phyloP scores from a whole-genome alignment of 1,284 basidiomycete species.

The Polyporus tsugae region DNA sequence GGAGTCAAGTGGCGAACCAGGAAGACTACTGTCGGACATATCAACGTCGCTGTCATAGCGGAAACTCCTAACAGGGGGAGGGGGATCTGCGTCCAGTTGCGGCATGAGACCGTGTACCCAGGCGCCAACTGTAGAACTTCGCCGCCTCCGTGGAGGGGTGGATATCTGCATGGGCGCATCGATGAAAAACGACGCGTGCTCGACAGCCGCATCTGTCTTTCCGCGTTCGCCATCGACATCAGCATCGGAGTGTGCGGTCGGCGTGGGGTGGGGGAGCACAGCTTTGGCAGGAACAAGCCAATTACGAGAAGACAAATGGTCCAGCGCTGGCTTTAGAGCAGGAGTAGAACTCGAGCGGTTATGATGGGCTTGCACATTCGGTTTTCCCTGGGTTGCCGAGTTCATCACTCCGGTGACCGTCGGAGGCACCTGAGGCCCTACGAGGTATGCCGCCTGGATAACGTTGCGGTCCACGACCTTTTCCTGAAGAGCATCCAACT shows the following conservation, averaged over 20 bases:
- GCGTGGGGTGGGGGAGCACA: conserved; percentile 35
- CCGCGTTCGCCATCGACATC: conserved; percentile 14
- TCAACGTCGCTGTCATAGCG: conserved; percentile 34
- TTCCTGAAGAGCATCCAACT: conserved; percentile 38
- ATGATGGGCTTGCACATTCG: conserved; percentile 21
- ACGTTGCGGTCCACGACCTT: conserved; percentile 23
- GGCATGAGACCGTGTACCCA: conserved; percentile 32
- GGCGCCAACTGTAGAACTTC: conserved; percentile 30
- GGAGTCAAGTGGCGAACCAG: conserved; percentile 27
- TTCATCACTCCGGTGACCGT: not conserved
- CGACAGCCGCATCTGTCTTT: conserved; percentile 31
- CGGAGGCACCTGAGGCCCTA: not conserved
- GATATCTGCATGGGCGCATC: conserved; percentile 42
- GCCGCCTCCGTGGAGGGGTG: conserved; percentile 40
- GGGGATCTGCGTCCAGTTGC: conserved; percentile 31
- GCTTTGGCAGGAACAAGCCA: conserved; percentile 44
- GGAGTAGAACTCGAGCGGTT: conserved; percentile 41
- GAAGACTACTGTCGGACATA: conserved; percentile 32
- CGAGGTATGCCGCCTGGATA: not conserved
- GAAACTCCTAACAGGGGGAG: conserved; percentile 25
- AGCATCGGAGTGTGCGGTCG: conserved; percentile 19
- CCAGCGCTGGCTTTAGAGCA: conserved; percentile 31
- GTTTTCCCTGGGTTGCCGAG: not conserved
- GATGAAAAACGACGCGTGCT: conserved; percentile 42
- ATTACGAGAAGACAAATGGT: conserved; percentile 35